Percentiles rank a stretch among this genome's conserved stretches.
Conservation (phyloP, 1,284 basidiomycete genomes). For the Melampsora medusae region DNA sequence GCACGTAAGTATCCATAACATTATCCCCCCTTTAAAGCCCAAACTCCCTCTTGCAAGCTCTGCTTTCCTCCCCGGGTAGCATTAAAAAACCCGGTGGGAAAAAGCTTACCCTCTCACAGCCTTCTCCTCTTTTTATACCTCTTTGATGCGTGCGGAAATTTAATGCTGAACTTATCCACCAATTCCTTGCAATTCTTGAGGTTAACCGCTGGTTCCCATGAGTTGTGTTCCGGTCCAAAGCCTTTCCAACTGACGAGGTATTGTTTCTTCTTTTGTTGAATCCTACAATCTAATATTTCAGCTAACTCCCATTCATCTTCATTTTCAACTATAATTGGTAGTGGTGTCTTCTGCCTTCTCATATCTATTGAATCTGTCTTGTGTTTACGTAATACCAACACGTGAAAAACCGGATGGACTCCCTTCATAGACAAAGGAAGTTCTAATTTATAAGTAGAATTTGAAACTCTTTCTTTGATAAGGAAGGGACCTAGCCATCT, state of each 20-base stretch:
- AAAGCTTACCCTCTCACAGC: constrained; percentile 1
- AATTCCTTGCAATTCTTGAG: constrained; percentile 4
- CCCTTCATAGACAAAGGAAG: too few species aligned
- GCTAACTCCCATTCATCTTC: neutral
- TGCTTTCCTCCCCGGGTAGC: too few species aligned
- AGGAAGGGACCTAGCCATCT: too few species aligned
- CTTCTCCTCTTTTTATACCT: neutral
- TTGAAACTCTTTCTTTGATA: too few species aligned
- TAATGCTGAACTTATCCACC: neutral
- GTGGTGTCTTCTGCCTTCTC: neutral
- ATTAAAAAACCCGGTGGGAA: neutral
- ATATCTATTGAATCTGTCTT: neutral
- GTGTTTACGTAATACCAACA: neutral
- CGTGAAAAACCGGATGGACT: neutral
- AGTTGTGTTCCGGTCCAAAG: neutral
- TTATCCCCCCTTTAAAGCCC: neutral
- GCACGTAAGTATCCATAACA: neutral
- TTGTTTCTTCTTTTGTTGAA: neutral
- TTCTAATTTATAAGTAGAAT: too few species aligned
- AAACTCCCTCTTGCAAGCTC: neutral
- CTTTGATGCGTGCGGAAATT: neutral
- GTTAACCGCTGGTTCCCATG: neutral
- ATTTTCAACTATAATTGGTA: neutral
- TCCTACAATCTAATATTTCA: neutral
- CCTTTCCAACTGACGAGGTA: constrained; percentile 6